Evolutionary conservation across 176 grass and related monocot species (phyloP).

Genomic region (Oryza rufipogon): DNA sequence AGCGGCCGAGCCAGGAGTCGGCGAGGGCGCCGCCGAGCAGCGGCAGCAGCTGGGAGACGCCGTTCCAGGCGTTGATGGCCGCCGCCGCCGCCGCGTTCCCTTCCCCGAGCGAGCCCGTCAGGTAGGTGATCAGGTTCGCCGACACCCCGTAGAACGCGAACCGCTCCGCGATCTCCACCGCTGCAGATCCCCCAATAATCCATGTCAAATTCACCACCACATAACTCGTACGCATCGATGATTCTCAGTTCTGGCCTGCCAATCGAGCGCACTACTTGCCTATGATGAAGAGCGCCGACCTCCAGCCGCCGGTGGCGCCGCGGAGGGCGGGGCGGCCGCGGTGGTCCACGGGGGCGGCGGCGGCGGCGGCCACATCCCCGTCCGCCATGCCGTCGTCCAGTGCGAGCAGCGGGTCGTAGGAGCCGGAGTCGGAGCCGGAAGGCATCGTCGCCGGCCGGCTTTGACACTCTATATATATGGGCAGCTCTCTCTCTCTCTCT

Average conservation of each 20-base stretch:
- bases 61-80: constrained; percentile 57
- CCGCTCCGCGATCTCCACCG: constrained; percentile 56
- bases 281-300: constrained; percentile 66
- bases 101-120: constrained; percentile 57
- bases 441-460: constrained; percentile 27
- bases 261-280: constrained; percentile 14
- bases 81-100: constrained; percentile 45
- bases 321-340: constrained; percentile 50
- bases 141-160: constrained; percentile 55
- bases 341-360: constrained; percentile 45
- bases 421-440: background rate
- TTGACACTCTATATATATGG: background rate
- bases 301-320: constrained; percentile 56
- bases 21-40: constrained; percentile 54
- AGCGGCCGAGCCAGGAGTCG: constrained; percentile 51
- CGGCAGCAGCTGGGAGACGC: constrained; percentile 53
- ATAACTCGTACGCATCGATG: no score
- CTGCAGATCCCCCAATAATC: constrained; percentile 32
- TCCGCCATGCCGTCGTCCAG: constrained; percentile 7
- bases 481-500: no score
- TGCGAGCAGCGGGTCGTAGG: constrained; percentile 42
- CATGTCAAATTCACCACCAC: background rate
- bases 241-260: no score
- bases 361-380: constrained; percentile 45
- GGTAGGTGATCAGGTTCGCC: constrained; percentile 59